Percentiles rank a stretch among this genome's conserved stretches.
Evolutionary conservation across 257 asterid species (phyloP).

Genomic region (Ilex aquifolium): DNA sequence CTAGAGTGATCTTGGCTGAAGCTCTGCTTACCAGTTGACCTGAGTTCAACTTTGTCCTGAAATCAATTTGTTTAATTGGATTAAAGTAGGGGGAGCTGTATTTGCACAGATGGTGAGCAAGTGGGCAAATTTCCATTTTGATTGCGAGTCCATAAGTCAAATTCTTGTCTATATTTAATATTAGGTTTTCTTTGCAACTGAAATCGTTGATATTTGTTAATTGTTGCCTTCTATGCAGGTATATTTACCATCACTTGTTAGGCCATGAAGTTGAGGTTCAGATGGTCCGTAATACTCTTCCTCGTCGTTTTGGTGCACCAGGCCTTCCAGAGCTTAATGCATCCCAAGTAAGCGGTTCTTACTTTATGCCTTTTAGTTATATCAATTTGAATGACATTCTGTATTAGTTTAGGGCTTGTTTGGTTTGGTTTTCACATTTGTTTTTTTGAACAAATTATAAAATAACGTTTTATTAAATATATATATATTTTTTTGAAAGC

Average conservation of each 20-base stretch:
- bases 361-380: slow-evolving; percentile 8
- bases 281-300: slow-evolving; percentile 89
- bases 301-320: slow-evolving; percentile 99
- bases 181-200: slow-evolving; percentile 1
- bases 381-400: background rate
- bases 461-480: too few species aligned
- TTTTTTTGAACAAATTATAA: too few species aligned
- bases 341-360: slow-evolving; percentile 64
- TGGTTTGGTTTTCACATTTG: too few species aligned
- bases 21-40: background rate
- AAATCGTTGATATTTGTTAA: background rate
- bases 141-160: too few species aligned
- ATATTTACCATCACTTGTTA: slow-evolving; percentile 91
- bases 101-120: background rate
- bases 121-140: slow-evolving; percentile 18
- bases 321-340: slow-evolving; percentile 99
- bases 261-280: slow-evolving; percentile 99
- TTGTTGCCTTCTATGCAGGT: slow-evolving; percentile 37
- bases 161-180: too few species aligned
- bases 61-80: background rate
- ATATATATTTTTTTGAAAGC: too few species aligned
- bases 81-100: background rate
- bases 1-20: background rate
- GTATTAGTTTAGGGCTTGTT: too few species aligned
- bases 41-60: background rate